Base-by-base conservation (phyloP, 768 basidiomycete species). In the Myochromella boudieri region DNA sequence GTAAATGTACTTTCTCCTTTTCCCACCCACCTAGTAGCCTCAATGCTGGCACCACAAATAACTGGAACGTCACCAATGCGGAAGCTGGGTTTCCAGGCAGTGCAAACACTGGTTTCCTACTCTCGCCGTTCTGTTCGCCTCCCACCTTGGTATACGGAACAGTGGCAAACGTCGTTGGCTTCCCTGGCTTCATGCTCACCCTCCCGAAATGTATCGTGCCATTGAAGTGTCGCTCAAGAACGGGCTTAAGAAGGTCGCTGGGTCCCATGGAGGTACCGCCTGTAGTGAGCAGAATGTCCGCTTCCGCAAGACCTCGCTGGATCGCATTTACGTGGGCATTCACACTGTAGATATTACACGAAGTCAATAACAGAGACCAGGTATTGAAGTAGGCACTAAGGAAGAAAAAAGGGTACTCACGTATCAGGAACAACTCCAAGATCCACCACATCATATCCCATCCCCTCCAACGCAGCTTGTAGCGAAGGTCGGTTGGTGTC, bases 241-340 rank as follows among this genome's bases (percentile, higher is more conserved):
- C 80, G 1, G 92, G 92, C 63, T 95, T 94, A 31, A 95, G 66
- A 17, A 95, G 74, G 63, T 95, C 92, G 1, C 82, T 83, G 1
- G 91, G 78, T 0, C 92, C 92, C 92, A 95, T 95, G 1, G 89
- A 91, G 3, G 92, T 93, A 3, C 92, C 92, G 9, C 92, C 92
- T 1, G 92, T 95, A 1, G 89, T 87, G 9, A 95, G 67, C 11
- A 95, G 61, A 6, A 95, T 64, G 58, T 95, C 92, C 0, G 89
- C 86, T 15, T 62, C 57, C 28, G 75, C 69, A 6, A 88, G 69
- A 0, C 84, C 91, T 24, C 63, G 65, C 49, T 63, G 57, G 38
- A 95, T 74, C 2, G 79, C 78, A 8, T 62, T 60, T 17, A 83
- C 72, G 56, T 90, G 87, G 2, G 77, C 70, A 4, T 71, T 61